Conservation (phyloP, 495 filamentous ascomycete species). For the Neurospora sp. region DNA sequence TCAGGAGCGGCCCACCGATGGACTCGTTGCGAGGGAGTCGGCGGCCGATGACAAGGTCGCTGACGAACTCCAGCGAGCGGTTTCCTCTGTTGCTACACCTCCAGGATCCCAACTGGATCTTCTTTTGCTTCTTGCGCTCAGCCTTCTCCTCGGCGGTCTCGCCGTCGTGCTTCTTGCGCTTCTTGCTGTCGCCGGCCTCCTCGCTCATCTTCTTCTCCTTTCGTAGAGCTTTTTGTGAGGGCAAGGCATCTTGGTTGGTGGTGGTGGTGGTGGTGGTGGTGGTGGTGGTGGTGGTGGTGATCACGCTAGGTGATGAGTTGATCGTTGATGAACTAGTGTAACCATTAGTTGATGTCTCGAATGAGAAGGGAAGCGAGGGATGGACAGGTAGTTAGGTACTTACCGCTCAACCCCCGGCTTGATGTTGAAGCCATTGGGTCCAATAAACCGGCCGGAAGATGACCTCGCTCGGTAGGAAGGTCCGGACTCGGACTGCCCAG, state of each 20-base stretch:
- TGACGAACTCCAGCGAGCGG: not conserved
- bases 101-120: not conserved
- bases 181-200: not conserved
- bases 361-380: not conserved
- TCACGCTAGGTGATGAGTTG: not conserved
- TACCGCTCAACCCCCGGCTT: not conserved
- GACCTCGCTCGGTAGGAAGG: not conserved
- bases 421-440: not conserved
- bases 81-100: not conserved
- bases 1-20: conserved; percentile 15
- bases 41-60: not conserved
- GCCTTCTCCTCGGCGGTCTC: not conserved
- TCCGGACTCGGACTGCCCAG: not conserved
- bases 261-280: not conserved
- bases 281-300: not conserved
- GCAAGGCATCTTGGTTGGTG: not conserved
- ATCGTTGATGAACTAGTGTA: not conserved
- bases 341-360: not conserved
- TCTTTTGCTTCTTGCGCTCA: not conserved
- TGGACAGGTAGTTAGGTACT: not conserved
- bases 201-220: not conserved
- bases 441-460: not conserved
- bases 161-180: not conserved
- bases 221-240: not conserved
- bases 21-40: not conserved